These are phyloP conservation scores for Singerocomus rubriflavus DNA, from an alignment of 1,284 basidiomycete species.

Conservation along the genomic window DNA sequence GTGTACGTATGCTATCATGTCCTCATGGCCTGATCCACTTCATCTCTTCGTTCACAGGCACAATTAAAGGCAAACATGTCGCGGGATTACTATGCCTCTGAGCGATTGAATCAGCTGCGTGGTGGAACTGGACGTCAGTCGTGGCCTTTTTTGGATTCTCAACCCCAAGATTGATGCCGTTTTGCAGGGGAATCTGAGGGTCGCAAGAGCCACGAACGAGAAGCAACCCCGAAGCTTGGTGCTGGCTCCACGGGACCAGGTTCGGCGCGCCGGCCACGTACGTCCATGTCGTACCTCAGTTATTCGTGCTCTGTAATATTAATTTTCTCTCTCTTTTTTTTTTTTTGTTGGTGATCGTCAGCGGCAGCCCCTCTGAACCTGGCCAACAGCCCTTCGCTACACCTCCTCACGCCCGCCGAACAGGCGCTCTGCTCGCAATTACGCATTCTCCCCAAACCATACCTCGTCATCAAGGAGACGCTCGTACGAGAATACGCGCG, in stretches of 20 bases:
- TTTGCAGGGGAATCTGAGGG: slow-evolving; percentile 47
- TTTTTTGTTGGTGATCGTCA: no score
- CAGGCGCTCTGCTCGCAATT: slow-evolving; percentile 85
- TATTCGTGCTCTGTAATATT: not conserved
- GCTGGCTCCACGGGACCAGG: slow-evolving; percentile 34
- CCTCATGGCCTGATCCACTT: not conserved
- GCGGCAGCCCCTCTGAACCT: slow-evolving; percentile 80
- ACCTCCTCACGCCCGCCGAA: slow-evolving; percentile 84
- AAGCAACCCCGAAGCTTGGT: slow-evolving; percentile 51
- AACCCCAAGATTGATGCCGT: not conserved
- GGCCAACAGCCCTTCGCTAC: slow-evolving; percentile 81
- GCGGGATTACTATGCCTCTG: slow-evolving; percentile 55
- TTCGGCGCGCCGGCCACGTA: slow-evolving; percentile 50
- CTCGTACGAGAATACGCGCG: slow-evolving; percentile 88
- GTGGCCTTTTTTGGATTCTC: slow-evolving; percentile 7
- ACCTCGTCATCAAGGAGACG: slow-evolving; percentile 89
- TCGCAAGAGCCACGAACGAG: slow-evolving; percentile 56
- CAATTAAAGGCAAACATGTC: slow-evolving; percentile 55
- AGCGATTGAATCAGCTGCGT: slow-evolving; percentile 47
- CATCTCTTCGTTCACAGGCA: slow-evolving; percentile 36
- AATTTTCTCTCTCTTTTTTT: no score
- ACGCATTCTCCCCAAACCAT: slow-evolving; percentile 88
- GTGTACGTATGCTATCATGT: slow-evolving; percentile 47
- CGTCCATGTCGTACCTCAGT: slow-evolving; percentile 11
- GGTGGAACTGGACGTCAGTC: slow-evolving; percentile 49